phyloP scores from a whole-genome alignment of 371 early-diverging fungal genomes.

The Coemansia sp. region DNA sequence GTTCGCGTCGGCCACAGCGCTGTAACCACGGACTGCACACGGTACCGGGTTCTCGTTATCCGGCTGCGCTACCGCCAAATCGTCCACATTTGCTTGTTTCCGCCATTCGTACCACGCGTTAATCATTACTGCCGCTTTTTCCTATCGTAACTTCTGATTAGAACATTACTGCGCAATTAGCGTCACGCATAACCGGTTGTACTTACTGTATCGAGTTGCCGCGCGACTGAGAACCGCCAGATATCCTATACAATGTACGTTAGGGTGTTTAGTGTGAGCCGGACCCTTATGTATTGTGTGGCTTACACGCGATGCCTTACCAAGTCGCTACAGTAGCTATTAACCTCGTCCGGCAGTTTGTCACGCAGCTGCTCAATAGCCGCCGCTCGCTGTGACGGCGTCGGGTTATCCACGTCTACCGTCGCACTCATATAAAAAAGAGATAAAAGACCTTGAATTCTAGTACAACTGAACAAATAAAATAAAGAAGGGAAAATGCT shows the following conservation, averaged over 20 bases:
- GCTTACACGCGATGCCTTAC: slow-evolving; percentile 14
- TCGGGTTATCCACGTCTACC: slow-evolving; percentile 49
- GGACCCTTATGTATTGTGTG: not conserved
- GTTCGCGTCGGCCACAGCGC: slow-evolving; percentile 66
- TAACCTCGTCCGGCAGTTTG: slow-evolving; percentile 31
- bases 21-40: slow-evolving; percentile 73
- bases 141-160: slow-evolving; percentile 46
- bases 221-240: slow-evolving; percentile 54
- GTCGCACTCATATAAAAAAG: slow-evolving; percentile 12
- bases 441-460: not conserved
- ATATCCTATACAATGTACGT: slow-evolving; percentile 38
- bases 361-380: slow-evolving; percentile 44
- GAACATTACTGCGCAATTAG: not conserved
- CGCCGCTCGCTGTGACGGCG: slow-evolving; percentile 23
- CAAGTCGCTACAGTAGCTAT: slow-evolving; percentile 46
- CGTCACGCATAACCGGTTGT: not conserved
- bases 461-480: slow-evolving; percentile 2
- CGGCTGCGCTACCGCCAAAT: slow-evolving; percentile 63
- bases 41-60: slow-evolving; percentile 66
- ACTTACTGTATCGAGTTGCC: slow-evolving; percentile 55
- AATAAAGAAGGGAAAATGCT: not conserved
- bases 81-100: slow-evolving; percentile 62
- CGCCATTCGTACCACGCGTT: slow-evolving; percentile 70
- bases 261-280: not conserved
- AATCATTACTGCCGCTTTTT: slow-evolving; percentile 66